phyloP scores from a whole-genome alignment of 2,329 filamentous ascomycete species.

The Ascochyta fabae region DNA sequence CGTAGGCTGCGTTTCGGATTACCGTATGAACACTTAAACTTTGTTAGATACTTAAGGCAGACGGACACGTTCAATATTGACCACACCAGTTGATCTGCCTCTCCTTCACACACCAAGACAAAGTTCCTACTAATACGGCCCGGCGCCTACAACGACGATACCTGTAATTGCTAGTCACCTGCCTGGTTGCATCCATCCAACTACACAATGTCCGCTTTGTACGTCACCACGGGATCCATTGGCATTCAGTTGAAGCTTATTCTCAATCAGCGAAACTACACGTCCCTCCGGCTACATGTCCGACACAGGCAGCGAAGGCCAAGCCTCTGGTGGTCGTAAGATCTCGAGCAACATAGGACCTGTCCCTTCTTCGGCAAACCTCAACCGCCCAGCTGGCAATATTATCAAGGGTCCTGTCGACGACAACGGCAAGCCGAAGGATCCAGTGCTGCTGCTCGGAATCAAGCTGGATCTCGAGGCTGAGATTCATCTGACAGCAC shows the following conservation, averaged over 20 bases:
- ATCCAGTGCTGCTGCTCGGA: constrained; percentile 64
- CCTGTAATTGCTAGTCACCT: constrained; percentile 7
- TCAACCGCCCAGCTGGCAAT: constrained; percentile 48
- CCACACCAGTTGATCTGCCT: constrained; percentile 37
- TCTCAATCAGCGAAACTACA: constrained; percentile 30
- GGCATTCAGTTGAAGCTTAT: constrained; percentile 6
- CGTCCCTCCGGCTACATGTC: constrained; percentile 42
- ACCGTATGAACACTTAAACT: not conserved
- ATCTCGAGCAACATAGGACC: constrained; percentile 36
- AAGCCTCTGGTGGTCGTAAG: constrained; percentile 50
- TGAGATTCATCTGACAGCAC: constrained; percentile 66
- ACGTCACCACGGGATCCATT: constrained; percentile 4
- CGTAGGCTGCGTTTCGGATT: not conserved
- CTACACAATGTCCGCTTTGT: constrained; percentile 41
- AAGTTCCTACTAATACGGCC: not conserved
- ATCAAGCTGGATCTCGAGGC: constrained; percentile 70
- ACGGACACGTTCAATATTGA: constrained; percentile 10
- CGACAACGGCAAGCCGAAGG: constrained; percentile 63
- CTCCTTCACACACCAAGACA: constrained; percentile 19
- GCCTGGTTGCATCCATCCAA: not conserved
- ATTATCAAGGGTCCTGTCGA: constrained; percentile 65
- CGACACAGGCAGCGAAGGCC: constrained; percentile 50
- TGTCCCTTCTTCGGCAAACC: constrained; percentile 48
- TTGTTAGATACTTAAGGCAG: constrained; percentile 36
- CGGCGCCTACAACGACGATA: constrained; percentile 8